These are phyloP conservation scores for Zygosaccharomyces siamensis DNA, from an alignment of 805 yeast species.

Conservation along the genomic window DNA sequence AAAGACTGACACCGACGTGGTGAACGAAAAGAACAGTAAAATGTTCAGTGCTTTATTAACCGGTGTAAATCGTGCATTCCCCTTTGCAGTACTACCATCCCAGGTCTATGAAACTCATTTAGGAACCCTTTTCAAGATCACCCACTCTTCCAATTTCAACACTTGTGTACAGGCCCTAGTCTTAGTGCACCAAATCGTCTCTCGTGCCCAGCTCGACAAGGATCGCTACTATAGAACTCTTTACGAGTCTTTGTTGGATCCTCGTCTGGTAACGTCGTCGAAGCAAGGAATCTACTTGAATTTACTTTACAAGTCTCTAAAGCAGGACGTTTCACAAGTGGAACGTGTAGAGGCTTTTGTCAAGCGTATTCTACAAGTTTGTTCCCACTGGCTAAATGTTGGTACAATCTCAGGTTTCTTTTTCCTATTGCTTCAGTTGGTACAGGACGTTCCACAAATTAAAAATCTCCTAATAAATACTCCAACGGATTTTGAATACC, in stretches of 20 bases:
- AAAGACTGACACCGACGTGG: slow-evolving; percentile 57
- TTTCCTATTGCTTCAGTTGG: slow-evolving; percentile 64
- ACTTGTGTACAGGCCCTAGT: slow-evolving; percentile 91
- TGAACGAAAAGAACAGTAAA: slow-evolving; percentile 77
- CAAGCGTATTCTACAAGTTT: slow-evolving; percentile 81
- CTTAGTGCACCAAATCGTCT: slow-evolving; percentile 73
- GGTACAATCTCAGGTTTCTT: slow-evolving; percentile 87
- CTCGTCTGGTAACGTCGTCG: slow-evolving; percentile 76
- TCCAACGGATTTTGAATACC: slow-evolving; percentile 47
- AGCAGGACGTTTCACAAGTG: slow-evolving; percentile 53
- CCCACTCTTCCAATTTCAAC: slow-evolving; percentile 90
- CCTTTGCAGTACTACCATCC: slow-evolving; percentile 73
- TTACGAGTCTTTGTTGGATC: slow-evolving; percentile 84
- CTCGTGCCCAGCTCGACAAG: slow-evolving; percentile 49
- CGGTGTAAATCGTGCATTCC: slow-evolving; percentile 94
- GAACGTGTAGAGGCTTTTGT: slow-evolving; percentile 82
- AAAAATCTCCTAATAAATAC: slow-evolving; percentile 56
- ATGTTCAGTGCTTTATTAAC: slow-evolving; percentile 86
- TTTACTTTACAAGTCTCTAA: slow-evolving; percentile 76
- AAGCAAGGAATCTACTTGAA: slow-evolving; percentile 91
- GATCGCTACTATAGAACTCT: slow-evolving; percentile 82
- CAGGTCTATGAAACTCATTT: slow-evolving; percentile 70
- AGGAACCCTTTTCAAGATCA: slow-evolving; percentile 79
- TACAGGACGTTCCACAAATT: slow-evolving; percentile 58
- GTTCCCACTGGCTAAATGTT: slow-evolving; percentile 78